Evolutionary conservation across 225 moss, liverwort and hornwort species (phyloP).

Genomic region (Ulota crispa): DNA sequence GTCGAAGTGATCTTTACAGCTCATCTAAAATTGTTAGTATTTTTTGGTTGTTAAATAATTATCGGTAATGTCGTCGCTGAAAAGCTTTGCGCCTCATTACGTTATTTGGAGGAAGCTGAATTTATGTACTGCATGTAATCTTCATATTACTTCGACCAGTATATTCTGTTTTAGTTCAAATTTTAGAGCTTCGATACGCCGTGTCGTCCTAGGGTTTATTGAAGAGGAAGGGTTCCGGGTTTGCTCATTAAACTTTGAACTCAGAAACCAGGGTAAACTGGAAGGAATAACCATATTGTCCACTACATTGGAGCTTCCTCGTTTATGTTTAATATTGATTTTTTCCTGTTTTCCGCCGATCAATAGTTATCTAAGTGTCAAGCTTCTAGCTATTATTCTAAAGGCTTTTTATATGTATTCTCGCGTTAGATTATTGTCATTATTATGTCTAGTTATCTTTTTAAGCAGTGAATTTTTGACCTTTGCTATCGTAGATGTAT

Average conservation of each 20-base stretch:
- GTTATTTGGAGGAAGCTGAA: not conserved
- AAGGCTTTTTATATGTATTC: not conserved
- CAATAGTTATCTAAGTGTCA: not conserved
- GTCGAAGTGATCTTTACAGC: not conserved
- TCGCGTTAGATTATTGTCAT: not conserved
- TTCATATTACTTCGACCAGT: not conserved
- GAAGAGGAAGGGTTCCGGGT: not conserved
- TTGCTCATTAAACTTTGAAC: not conserved
- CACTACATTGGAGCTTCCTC: not conserved
- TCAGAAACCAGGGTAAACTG: not conserved
- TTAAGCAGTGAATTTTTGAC: not conserved
- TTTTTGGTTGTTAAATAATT: not conserved
- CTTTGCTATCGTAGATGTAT: not conserved
- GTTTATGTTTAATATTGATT: not conserved
- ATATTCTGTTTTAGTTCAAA: not conserved
- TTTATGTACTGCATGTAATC: not conserved
- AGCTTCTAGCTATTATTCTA: not conserved
- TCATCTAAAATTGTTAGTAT: not conserved
- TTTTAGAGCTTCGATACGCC: not conserved
- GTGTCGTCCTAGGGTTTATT: not conserved
- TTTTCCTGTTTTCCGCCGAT: not conserved
- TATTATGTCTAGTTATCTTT: not conserved
- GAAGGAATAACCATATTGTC: not conserved
- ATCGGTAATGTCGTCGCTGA: not conserved
- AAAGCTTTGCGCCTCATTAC: not conserved